Evolutionary conservation across 345 rosid genomes (phyloP).

Genomic region (Chamaenerion angustifolium): DNA sequence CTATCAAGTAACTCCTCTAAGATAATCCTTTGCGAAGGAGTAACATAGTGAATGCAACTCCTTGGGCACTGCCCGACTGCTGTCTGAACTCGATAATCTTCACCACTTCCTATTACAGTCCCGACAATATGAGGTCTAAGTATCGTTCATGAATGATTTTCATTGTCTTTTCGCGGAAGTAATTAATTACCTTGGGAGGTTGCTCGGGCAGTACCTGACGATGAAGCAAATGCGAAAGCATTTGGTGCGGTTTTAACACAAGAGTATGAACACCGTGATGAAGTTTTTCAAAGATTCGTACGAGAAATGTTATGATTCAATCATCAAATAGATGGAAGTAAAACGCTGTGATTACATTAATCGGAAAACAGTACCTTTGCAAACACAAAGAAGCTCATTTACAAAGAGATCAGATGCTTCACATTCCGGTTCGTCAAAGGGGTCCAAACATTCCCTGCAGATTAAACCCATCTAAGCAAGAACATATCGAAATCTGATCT

Average conservation of each 20-base stretch:
- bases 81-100: constrained; percentile 61
- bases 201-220: constrained; percentile 58
- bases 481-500: too few species aligned
- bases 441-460: constrained; percentile 70
- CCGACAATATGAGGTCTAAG: not conserved
- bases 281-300: not conserved
- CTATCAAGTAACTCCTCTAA: constrained; percentile 72
- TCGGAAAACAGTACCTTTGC: constrained; percentile 48
- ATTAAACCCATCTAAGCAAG: not conserved
- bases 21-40: constrained; percentile 71
- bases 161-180: constrained; percentile 20
- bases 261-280: constrained; percentile 64
- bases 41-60: constrained; percentile 74
- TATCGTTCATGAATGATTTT: not conserved
- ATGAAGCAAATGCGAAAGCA: constrained; percentile 40
- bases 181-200: constrained; percentile 59
- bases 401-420: constrained; percentile 78
- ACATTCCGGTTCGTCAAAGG: constrained; percentile 70
- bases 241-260: constrained; percentile 71
- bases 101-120: constrained; percentile 33
- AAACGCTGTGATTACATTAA: constrained; percentile 10
- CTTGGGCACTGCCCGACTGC: constrained; percentile 86
- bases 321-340: not conserved
- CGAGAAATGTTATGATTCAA: not conserved
- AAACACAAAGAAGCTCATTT: constrained; percentile 63